Evolutionary conservation across 371 early-diverging fungal genomes (phyloP).

Genomic region (Rhizomucor miehei): DNA sequence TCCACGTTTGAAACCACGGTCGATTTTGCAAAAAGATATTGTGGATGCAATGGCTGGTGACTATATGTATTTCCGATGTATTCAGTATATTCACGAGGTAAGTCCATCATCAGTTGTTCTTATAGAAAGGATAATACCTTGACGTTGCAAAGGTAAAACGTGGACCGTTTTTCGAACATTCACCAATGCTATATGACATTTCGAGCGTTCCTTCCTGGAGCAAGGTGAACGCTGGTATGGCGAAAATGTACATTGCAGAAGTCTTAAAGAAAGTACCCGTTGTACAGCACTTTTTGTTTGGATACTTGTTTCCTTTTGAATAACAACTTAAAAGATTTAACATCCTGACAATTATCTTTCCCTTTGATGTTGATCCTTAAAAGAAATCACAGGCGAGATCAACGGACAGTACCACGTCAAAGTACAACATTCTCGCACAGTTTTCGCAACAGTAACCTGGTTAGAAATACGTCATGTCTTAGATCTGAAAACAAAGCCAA

Average conservation of each 20-base stretch:
- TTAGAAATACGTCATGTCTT: too few relatives aligned
- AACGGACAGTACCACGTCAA: too few relatives aligned
- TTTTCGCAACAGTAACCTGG: too few relatives aligned
- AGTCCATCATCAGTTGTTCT: background rate
- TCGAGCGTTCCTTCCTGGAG: constrained; percentile 83
- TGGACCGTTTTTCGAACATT: constrained; percentile 78
- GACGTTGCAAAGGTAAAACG: constrained; percentile 47
- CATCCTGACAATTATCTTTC: background rate
- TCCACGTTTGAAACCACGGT: constrained; percentile 67
- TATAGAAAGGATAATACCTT: background rate
- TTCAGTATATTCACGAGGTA: constrained; percentile 79
- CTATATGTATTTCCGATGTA: constrained; percentile 87
- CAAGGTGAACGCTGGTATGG: constrained; percentile 92
- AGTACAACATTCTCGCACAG: too few relatives aligned
- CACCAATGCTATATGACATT: constrained; percentile 94
- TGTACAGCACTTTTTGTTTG: constrained; percentile 97
- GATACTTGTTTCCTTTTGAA: constrained; percentile 56
- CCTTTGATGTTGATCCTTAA: too few relatives aligned
- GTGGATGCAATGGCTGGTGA: constrained; percentile 69
- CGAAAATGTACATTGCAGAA: constrained; percentile 97
- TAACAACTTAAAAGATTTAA: background rate
- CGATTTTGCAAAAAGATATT: constrained; percentile 64
- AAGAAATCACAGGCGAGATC: background rate
- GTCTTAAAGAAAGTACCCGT: constrained; percentile 95
- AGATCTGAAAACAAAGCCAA: too few relatives aligned